Base-by-base conservation (phyloP, 2,329 filamentous ascomycete species). In the Aureobasidium sp. region DNA sequence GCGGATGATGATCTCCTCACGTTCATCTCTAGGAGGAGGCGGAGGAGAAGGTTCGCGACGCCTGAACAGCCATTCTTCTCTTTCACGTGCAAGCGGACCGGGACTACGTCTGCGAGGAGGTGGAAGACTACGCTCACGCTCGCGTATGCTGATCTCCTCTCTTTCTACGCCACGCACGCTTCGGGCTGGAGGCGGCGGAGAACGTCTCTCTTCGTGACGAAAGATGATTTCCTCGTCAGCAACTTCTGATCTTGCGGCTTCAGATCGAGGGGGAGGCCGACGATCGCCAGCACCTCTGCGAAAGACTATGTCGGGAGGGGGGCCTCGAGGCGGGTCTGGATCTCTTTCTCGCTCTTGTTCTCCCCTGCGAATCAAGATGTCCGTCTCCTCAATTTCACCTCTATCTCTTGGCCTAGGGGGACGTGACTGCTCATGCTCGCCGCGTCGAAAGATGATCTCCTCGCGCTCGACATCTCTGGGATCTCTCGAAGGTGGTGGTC, bases 1-100 rank as follows among this genome's bases (percentile, higher is more conserved):
- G 48, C 78, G 73, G 65, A 81, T 80, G 69, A 80, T 78, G 70
- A 78, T 77, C 59, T 76, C 71, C 62, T 78, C 74, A 61, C 71
- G 71, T 27, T 69, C 68, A 24, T 71, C 69, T 37, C 67, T 66
- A 4, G 67, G 70, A 57, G 76, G 75, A 32, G 73, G 74, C 65
- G 63, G 69, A 63, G 51, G 74, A 67, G 66, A 67, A 20, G 68
- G 69, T 44, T 66, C 66, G n/a, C 64, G 75, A 69, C 66, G 71
- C 69, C 65, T 74, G 68, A 69, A 72, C 8, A 75, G 66, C 36
- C 73, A 74, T 57, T 74, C 72, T 63, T 74, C 72, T 62, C 69
- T 66, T 44, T 73, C 71, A 37, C 69, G 66, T 20, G 67, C 70
- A 17, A 74, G 68, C 68, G 78, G 64, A 71, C 71, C 69, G 7